Evolutionary conservation across 805 yeast species (phyloP).

Genomic region (Yamadazyma nakazawae): DNA sequence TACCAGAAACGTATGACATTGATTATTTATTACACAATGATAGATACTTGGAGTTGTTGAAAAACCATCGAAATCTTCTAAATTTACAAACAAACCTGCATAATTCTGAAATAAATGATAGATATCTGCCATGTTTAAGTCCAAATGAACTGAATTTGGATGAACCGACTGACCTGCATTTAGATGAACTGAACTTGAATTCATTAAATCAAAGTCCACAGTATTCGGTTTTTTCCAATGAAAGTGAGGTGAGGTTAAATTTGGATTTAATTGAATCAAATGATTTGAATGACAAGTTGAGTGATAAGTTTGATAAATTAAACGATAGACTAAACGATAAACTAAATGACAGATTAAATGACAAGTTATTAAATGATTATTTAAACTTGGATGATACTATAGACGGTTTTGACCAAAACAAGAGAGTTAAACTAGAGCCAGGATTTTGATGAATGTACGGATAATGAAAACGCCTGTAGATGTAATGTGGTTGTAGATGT

Average conservation of each 20-base stretch:
- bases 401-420: constrained; percentile 4
- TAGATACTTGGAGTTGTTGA: constrained; percentile 15
- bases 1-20: constrained; percentile 24
- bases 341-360: constrained; percentile 10
- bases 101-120: not conserved
- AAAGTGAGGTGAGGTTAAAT: constrained; percentile 7
- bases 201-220: constrained; percentile 15
- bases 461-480: no score
- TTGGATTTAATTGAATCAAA: constrained; percentile 13
- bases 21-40: constrained; percentile 16
- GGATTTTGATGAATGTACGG: constrained; percentile 7
- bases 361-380: constrained; percentile 10
- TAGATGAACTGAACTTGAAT: constrained; percentile 4
- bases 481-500: no score
- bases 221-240: constrained; percentile 15
- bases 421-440: constrained; percentile 3
- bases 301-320: constrained; percentile 13
- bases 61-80: constrained; percentile 2
- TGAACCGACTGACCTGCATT: not conserved
- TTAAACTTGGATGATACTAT: constrained; percentile 8
- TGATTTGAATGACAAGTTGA: constrained; percentile 8
- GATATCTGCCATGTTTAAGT: no score
- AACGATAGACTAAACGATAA: constrained; percentile 11
- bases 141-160: no score
- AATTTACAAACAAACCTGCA: not conserved